Evolutionary conservation across 495 filamentous ascomycete species (phyloP), one percentile per base, ranked within the genome.

Genomic region (Neurospora terricola): DNA sequence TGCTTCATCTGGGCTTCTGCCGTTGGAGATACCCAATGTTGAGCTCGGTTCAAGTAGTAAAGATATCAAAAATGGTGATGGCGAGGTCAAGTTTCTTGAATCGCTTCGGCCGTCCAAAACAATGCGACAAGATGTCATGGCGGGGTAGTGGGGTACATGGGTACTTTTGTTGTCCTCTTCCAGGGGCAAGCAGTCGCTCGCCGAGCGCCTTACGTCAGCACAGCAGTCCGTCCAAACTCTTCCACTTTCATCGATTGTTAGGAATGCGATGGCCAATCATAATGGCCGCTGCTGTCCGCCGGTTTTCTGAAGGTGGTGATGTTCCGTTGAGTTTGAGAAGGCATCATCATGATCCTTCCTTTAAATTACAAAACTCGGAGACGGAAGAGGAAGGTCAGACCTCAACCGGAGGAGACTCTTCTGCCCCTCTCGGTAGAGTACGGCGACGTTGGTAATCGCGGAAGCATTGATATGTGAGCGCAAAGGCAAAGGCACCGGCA

Each of bases 1-100:
- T 98, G 96, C 87, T 99, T 99, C 96, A 99, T 99, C 42, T 83
- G 81, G 38, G 36, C 23, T 66, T 38, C 3, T 69, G 36, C 38
- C 38, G 23, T 48, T n/a, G 38, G 38, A 18, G 23, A 36, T 70
- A 27, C 6, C 38, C 23, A 10, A 42, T 48, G 27, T 70, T 39
- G 27, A 34, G 37, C 12, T 23, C 8, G 11, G 5, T 38, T 12
- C 16, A 5, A 18, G 27, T 16, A 4, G 54, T 34, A 34, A 66
- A 34, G 3, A 66, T 66, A 18, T 66, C 54, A 34, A 66, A 9
- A 66, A 9, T 34, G 54, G 54, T 66, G 54, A 66, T 66, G 54
- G 12, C 5, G 14, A 66, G 54, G 27, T 66, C 54, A 34, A 18
- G 14, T 34, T 30, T 34, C 54, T 30, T 42, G 23, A 59, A 59